Evolutionary conservation across 371 early-diverging fungal genomes (phyloP).

Genomic region (Lichtheimia ramosa): DNA sequence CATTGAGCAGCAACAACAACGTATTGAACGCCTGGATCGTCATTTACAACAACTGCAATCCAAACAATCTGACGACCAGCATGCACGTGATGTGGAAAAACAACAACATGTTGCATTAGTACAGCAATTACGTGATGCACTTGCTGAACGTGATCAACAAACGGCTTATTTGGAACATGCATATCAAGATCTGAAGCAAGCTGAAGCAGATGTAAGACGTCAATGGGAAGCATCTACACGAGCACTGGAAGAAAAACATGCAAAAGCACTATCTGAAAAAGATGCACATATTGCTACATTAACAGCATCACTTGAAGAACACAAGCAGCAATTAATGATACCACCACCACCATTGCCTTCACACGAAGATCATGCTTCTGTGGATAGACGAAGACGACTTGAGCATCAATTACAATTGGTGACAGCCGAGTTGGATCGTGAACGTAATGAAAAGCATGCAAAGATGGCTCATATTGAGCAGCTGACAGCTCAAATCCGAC

Average conservation of each 20-base stretch:
- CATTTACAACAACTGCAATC: constrained; percentile 18
- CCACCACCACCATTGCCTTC: no score
- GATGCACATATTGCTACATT: constrained; percentile 2
- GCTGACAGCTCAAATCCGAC: constrained; percentile 33
- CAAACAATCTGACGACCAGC: constrained; percentile 4
- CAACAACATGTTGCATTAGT: constrained; percentile 27
- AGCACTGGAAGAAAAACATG: constrained; percentile 18
- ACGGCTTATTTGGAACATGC: constrained; percentile 36
- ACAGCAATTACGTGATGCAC: constrained; percentile 27
- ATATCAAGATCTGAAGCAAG: constrained; percentile 29
- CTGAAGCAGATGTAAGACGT: constrained; percentile 24
- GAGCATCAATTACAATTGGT: constrained; percentile 48
- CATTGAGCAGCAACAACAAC: constrained; percentile 30
- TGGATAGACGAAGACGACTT: constrained; percentile 24
- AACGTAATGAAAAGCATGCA: constrained; percentile 27
- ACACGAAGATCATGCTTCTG: not conserved
- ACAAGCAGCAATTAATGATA: not conserved
- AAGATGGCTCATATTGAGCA: constrained; percentile 28
- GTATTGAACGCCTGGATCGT: constrained; percentile 29
- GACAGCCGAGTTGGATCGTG: constrained; percentile 37
- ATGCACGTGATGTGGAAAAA: constrained; percentile 9
- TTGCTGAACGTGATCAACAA: constrained; percentile 27
- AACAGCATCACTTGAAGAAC: not conserved
- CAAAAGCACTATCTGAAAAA: constrained; percentile 12
- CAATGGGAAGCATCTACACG: constrained; percentile 26